Conservation (phyloP, 1,284 basidiomycete species). For the Cystobasidium sp. region DNA sequence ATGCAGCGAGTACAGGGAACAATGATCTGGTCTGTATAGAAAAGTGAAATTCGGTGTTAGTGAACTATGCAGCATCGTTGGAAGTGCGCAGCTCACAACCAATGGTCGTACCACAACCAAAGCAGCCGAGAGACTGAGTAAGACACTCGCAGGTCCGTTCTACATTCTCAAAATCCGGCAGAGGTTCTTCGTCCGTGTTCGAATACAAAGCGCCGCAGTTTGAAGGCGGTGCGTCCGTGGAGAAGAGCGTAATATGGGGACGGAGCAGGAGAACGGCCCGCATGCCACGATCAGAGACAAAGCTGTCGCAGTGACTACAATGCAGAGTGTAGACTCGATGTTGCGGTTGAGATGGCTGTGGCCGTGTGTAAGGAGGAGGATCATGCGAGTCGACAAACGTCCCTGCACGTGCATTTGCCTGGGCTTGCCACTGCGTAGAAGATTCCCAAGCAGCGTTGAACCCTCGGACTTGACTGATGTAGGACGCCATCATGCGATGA, state of each 20-base stretch:
- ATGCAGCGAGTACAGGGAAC: slow-evolving; percentile 73
- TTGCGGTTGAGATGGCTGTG: slow-evolving; percentile 1
- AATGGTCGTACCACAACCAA: slow-evolving; percentile 73
- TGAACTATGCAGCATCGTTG: neutral
- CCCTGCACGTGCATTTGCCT: neutral
- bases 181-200: slow-evolving; percentile 60
- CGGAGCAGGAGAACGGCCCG: slow-evolving; percentile 80
- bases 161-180: slow-evolving; percentile 61
- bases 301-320: slow-evolving; percentile 72
- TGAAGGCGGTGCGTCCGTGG: slow-evolving; percentile 76
- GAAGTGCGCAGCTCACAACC: slow-evolving; percentile 69
- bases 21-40: slow-evolving; percentile 77
- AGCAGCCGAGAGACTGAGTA: slow-evolving; percentile 77
- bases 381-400: neutral
- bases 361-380: neutral
- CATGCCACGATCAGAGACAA: slow-evolving; percentile 82
- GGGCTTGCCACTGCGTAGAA: no score
- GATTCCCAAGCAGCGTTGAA: neutral
- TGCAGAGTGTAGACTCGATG: slow-evolving; percentile 77
- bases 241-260: slow-evolving; percentile 79
- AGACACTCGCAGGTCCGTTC: slow-evolving; percentile 70
- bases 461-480: neutral
- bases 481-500: neutral
- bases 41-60: slow-evolving; percentile 63
- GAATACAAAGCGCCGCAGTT: slow-evolving; percentile 65